phyloP scores from a whole-genome alignment of 2,329 filamentous ascomycete species.

The Chlorencoelia australis region DNA sequence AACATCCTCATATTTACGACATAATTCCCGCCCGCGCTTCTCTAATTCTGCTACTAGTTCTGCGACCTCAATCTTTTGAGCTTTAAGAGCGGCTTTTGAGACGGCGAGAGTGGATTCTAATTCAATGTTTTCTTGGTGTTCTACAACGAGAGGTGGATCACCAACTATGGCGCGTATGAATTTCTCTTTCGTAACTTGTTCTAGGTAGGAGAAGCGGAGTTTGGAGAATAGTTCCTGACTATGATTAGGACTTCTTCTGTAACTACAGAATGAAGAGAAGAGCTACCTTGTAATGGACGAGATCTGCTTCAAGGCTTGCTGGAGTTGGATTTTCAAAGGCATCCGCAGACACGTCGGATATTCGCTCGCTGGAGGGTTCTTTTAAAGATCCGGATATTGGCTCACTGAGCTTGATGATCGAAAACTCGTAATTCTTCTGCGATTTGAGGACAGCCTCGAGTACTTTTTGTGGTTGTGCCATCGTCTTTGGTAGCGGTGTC shows the following conservation, averaged over 20 bases:
- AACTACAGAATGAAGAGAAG: neutral
- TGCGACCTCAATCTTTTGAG: conserved; percentile 69
- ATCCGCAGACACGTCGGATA: conserved; percentile 62
- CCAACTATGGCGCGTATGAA: conserved; percentile 89
- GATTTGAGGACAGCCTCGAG: conserved; percentile 42
- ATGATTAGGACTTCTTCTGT: conserved; percentile 3
- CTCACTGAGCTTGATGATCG: conserved; percentile 68
- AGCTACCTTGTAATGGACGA: conserved; percentile 69
- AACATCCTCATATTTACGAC: conserved; percentile 41
- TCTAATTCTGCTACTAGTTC: conserved; percentile 66
- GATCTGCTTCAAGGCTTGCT: conserved; percentile 68
- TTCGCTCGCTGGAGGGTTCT: conserved; percentile 38
- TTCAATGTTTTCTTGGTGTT: conserved; percentile 69
- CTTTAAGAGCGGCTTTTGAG: conserved; percentile 66
- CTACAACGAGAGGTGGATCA: conserved; percentile 78
- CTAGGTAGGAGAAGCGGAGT: conserved; percentile 91
- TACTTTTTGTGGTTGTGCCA: conserved; percentile 28
- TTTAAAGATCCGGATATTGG: conserved; percentile 50
- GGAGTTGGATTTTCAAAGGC: conserved; percentile 60
- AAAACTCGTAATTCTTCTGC: conserved; percentile 50
- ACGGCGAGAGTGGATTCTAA: conserved; percentile 61
- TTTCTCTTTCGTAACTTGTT: conserved; percentile 97
- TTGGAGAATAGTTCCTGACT: conserved; percentile 79
- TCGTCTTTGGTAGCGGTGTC: conserved; percentile 2
- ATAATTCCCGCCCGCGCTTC: conserved; percentile 47